Percentiles rank a stretch among this genome's conserved stretches.
These are phyloP conservation scores for Colletotrichum australisinense DNA, from an alignment of 2,329 filamentous ascomycete genomes.

Conservation along the genomic window DNA sequence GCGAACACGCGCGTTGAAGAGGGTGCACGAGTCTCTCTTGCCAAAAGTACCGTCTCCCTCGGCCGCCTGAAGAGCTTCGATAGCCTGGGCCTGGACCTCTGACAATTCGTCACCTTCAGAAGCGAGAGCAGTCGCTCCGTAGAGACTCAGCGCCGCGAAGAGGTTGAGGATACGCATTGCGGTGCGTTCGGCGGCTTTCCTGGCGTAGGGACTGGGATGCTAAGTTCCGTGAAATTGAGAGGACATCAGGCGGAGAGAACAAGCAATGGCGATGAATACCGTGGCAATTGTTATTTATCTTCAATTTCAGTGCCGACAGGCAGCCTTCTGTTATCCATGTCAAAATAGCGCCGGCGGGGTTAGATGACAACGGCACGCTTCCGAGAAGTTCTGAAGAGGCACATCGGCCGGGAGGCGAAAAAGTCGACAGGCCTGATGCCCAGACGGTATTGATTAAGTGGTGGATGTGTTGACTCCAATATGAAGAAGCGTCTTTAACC, in stretches of 20 bases:
- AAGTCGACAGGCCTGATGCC: background rate
- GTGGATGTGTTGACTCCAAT: background rate
- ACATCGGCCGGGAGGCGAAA: background rate
- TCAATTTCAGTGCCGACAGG: background rate
- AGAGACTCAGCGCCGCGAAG: background rate
- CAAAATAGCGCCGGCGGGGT: background rate
- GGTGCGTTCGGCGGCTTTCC: background rate
- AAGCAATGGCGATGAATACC: background rate
- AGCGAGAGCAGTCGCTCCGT: background rate
- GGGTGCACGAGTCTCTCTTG: conserved; percentile 9
- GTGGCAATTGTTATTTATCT: background rate
- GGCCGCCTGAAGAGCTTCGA: conserved; percentile 8
- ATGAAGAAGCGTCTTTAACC: background rate
- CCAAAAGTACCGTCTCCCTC: background rate
- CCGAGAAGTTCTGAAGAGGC: background rate
- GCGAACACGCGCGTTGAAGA: conserved; percentile 7
- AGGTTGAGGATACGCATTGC: background rate
- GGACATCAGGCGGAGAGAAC: too few species aligned
- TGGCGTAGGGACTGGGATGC: background rate
- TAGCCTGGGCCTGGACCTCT: background rate
- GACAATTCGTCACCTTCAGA: conserved; percentile 12
- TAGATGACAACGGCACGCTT: background rate
- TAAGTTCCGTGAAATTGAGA: background rate
- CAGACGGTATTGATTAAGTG: background rate
- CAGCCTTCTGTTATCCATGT: background rate